These are phyloP conservation scores for Ceratopteris richardii DNA, from an alignment of 75 land plant genomes.

Conservation along the genomic window DNA sequence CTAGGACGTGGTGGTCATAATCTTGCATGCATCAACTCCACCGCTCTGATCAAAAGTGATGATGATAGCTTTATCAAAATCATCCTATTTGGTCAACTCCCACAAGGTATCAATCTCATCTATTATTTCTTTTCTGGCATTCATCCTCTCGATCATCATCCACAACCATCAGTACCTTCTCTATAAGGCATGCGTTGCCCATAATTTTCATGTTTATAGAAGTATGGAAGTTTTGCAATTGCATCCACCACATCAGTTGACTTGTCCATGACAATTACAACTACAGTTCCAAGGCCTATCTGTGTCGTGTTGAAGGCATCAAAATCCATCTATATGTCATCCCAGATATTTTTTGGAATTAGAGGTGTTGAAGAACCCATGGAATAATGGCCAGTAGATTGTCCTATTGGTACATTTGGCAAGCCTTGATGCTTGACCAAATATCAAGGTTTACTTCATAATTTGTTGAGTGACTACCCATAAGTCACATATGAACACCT, in stretches of 20 bases:
- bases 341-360: conserved; percentile 68
- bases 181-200: conserved; percentile 92
- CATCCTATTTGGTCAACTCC: conserved; percentile 84
- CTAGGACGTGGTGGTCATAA: too few species aligned
- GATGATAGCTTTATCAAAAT: too few species aligned
- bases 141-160: conserved; percentile 93
- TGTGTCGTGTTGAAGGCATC: conserved; percentile 89
- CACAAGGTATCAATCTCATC: conserved; percentile 93
- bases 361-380: conserved; percentile 84
- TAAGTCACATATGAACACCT: too few species aligned
- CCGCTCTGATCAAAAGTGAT: too few species aligned
- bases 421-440: too few species aligned
- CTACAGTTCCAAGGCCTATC: conserved; percentile 83
- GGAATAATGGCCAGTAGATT: conserved; percentile 85
- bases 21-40: too few species aligned
- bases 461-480: too few species aligned
- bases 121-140: conserved; percentile 72
- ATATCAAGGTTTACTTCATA: too few species aligned
- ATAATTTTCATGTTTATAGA: conserved; percentile 92
- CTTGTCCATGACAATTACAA: conserved; percentile 92
- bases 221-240: conserved; percentile 79
- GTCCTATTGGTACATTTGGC: too few species aligned
- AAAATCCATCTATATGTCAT: conserved; percentile 90
- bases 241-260: conserved; percentile 93
- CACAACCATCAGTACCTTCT: conserved; percentile 87